phyloP scores from a whole-genome alignment of 108 stramenopile species.

The Craspedostauros australis region DNA sequence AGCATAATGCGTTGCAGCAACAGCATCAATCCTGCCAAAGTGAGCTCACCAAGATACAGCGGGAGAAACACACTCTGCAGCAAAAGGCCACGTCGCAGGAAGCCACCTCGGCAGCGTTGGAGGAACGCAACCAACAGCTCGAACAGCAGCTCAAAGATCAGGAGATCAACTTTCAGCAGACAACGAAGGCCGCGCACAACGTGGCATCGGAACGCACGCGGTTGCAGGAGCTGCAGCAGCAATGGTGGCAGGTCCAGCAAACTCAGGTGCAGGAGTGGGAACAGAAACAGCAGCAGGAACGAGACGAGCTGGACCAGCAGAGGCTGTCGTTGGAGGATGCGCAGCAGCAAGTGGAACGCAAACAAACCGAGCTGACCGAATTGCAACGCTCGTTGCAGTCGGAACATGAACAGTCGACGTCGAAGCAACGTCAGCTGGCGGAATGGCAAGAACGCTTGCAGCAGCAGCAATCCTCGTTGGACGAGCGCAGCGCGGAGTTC shows the following conservation, averaged over 20 bases:
- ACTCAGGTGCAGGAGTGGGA: constrained; percentile 28
- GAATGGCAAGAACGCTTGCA: constrained; percentile 4
- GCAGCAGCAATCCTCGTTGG: constrained; percentile 1
- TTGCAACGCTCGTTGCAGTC: background rate
- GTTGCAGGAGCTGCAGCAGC: constrained; percentile 22
- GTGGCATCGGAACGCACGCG: constrained; percentile 14
- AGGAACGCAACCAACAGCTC: background rate
- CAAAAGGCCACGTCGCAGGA: too few species aligned
- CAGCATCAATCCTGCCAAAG: constrained; percentile 9
- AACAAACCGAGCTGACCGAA: background rate
- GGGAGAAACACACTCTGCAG: constrained; percentile 6
- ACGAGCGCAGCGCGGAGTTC: constrained; percentile 10
- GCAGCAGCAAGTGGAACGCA: background rate
- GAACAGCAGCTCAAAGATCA: constrained; percentile 3
- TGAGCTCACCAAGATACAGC: background rate
- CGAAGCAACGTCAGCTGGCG: constrained; percentile 1
- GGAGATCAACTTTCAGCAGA: constrained; percentile 7
- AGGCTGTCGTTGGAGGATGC: constrained; percentile 3
- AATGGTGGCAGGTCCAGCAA: constrained; percentile 23
- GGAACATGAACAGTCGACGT: background rate
- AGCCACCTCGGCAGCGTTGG: too few species aligned
- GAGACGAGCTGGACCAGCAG: constrained; percentile 8
- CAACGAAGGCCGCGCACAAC: constrained; percentile 15
- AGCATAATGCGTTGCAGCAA: too few species aligned
- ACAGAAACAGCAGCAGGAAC: constrained; percentile 8